These are phyloP conservation scores for Urochloa ruziziensis DNA, from an alignment of 176 grass and related monocot genomes.

Conservation along the genomic window DNA sequence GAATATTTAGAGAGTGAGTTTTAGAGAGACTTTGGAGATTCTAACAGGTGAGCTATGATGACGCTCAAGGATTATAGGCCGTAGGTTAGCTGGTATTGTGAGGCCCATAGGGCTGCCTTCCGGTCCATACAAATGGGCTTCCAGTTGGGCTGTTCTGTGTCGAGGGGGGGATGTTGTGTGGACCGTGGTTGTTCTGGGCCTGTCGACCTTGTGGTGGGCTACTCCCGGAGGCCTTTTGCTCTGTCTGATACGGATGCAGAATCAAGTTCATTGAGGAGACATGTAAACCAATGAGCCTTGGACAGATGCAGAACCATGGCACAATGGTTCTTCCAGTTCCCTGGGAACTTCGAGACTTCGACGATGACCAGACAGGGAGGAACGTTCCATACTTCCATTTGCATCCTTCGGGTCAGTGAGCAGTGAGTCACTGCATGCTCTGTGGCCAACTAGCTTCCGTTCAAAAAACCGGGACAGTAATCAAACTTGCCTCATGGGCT, in stretches of 20 bases:
- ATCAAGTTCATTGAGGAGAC: not conserved
- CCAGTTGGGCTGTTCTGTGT: no score
- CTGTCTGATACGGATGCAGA: no score
- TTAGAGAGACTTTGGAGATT: no score
- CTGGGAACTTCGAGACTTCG: not conserved
- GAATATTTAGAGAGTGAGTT: no score
- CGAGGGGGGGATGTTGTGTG: not conserved
- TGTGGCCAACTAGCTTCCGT: no score
- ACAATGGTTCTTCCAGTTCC: not conserved
- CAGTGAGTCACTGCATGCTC: no score
- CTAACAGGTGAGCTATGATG: no score
- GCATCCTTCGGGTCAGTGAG: not conserved
- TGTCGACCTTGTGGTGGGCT: no score
- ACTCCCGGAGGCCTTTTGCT: no score
- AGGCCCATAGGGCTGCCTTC: not conserved
- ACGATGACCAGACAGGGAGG: not conserved
- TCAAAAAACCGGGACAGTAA: not conserved
- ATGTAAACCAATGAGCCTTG: not conserved
- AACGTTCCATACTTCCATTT: not conserved
- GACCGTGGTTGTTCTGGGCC: not conserved
- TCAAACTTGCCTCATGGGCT: not conserved
- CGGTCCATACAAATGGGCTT: not conserved
- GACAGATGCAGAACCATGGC: not conserved
- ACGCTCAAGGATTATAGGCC: no score
- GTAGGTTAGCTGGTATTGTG: no score